Evolutionary conservation across 176 grass and related monocot species (phyloP).

Genomic region (Guadua angustifolia): DNA sequence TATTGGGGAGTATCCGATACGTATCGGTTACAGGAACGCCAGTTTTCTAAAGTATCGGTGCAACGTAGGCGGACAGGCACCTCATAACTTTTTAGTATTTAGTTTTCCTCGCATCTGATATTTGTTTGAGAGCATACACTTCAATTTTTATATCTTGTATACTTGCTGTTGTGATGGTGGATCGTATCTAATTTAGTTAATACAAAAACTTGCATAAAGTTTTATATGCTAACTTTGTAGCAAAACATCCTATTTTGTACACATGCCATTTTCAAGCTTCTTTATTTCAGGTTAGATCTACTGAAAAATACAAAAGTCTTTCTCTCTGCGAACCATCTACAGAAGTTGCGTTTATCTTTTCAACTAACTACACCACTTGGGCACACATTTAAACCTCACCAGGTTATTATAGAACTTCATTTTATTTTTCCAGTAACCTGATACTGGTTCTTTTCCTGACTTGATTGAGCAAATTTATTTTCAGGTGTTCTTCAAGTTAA

Average conservation of each 20-base stretch:
- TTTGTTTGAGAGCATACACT: constrained; percentile 24
- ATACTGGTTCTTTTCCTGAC: constrained; percentile 29
- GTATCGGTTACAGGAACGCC: no score
- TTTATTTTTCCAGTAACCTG: constrained; percentile 22
- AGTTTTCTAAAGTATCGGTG: no score
- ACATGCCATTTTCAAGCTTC: constrained; percentile 26
- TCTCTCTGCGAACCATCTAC: constrained; percentile 87
- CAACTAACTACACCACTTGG: constrained; percentile 77
- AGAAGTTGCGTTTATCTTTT: constrained; percentile 81
- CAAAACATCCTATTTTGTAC: constrained; percentile 14
- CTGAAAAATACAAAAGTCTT: constrained; percentile 58
- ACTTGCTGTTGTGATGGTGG: neutral
- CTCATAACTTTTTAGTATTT: neutral
- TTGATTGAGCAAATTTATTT: constrained; percentile 43
- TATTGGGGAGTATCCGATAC: no score
- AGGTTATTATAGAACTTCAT: constrained; percentile 53
- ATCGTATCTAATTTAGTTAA: neutral
- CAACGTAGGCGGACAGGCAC: no score
- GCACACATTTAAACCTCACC: constrained; percentile 86
- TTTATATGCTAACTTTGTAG: neutral
- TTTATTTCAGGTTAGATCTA: constrained; percentile 85
- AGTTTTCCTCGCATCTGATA: neutral
- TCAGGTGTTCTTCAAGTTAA: constrained; percentile 86
- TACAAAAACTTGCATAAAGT: neutral
- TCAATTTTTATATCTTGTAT: neutral